A percentile compares a stretch with the other conserved stretches of the same genome.
Conservation (phyloP, 2,329 filamentous ascomycete species). For the Ilyonectria mors-panacis region DNA sequence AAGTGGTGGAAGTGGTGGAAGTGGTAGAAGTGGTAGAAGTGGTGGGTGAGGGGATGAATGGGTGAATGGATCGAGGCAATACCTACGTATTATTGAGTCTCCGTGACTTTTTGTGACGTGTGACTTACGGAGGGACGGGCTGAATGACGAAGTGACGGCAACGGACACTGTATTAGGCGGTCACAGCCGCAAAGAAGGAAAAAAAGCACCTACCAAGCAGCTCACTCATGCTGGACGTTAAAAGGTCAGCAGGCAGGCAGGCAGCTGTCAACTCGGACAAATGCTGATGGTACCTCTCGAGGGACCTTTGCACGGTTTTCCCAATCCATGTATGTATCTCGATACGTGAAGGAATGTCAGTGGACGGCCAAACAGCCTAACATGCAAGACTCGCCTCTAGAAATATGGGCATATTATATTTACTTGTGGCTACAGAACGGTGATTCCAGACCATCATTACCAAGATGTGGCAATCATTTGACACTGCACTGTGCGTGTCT, state of each 20-base stretch:
- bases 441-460: too few relatives aligned
- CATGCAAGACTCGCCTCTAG: too few relatives aligned
- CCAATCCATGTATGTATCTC: too few relatives aligned
- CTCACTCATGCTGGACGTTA: not conserved
- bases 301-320: too few relatives aligned
- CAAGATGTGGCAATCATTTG: not conserved
- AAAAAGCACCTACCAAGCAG: not conserved
- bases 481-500: constrained; percentile 6
- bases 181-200: not conserved
- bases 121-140: constrained; percentile 6
- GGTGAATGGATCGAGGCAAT: not conserved
- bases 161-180: constrained; percentile 7
- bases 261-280: not conserved
- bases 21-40: too few relatives aligned
- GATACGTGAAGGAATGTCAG: too few relatives aligned
- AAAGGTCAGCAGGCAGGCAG: not conserved
- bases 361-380: too few relatives aligned
- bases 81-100: constrained; percentile 4
- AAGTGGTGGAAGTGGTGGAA: not conserved
- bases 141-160: constrained; percentile 18
- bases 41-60: not conserved
- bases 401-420: too few relatives aligned
- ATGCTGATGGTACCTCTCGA: not conserved
- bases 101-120: constrained; percentile 16
- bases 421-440: too few relatives aligned